Percentiles rank a stretch among this genome's conserved stretches.
Conservation (phyloP, 2,329 filamentous ascomycete species). For the Chaetomiaceae sp. region DNA sequence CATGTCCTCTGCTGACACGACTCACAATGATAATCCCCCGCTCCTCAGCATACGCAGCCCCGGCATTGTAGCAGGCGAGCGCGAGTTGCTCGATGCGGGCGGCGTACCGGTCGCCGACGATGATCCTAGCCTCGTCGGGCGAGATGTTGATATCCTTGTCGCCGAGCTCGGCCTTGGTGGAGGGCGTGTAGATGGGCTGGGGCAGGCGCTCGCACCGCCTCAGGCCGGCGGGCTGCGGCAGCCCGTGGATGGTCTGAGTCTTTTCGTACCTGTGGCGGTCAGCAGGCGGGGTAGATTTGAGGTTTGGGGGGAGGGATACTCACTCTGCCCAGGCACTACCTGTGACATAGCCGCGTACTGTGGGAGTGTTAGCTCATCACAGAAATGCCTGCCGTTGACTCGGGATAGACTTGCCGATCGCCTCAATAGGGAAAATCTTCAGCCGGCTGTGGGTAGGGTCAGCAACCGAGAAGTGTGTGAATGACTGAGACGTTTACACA, state of each 20-base stretch:
- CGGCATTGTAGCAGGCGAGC: slow-evolving; percentile 59
- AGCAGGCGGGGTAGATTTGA: neutral
- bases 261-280: slow-evolving; percentile 46
- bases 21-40: slow-evolving; percentile 63
- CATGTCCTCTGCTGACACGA: neutral
- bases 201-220: slow-evolving; percentile 66
- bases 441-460: slow-evolving; percentile 52
- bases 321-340: slow-evolving; percentile 75
- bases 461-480: neutral
- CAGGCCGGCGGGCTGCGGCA: slow-evolving; percentile 63
- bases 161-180: slow-evolving; percentile 78
- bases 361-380: neutral
- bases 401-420: slow-evolving; percentile 44
- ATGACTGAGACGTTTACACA: neutral
- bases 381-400: too few species aligned
- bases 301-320: neutral
- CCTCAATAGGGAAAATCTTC: slow-evolving; percentile 73
- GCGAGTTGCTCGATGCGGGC: slow-evolving; percentile 61
- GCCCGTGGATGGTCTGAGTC: slow-evolving; percentile 74
- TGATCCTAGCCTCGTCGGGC: slow-evolving; percentile 57
- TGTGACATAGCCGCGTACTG: slow-evolving; percentile 82
- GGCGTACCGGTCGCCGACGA: slow-evolving; percentile 63
- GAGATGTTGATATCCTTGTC: slow-evolving; percentile 82
- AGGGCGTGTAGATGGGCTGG: slow-evolving; percentile 68
- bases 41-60: slow-evolving; percentile 57